Percentiles rank a stretch among this genome's conserved stretches.
Evolutionary conservation across 495 filamentous ascomycete species (phyloP).

Genomic region (Polyplosphaeria fusca): DNA sequence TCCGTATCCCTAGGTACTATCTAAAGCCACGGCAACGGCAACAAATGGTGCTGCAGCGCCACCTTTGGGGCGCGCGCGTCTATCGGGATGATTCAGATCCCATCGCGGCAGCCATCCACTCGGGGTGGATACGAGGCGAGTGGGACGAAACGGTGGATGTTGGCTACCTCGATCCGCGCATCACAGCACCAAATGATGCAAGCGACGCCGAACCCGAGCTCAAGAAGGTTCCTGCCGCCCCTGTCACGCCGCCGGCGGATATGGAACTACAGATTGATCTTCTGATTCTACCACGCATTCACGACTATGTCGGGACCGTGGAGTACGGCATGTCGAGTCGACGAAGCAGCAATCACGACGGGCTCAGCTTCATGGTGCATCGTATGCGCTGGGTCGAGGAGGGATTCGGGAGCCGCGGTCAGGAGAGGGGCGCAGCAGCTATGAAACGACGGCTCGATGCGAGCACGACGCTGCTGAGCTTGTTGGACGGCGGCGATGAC

Average conservation of each 20-base stretch:
- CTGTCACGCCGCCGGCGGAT: slow-evolving; percentile 53
- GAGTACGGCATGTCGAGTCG: slow-evolving; percentile 78
- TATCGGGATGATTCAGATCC: slow-evolving; percentile 97
- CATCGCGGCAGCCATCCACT: slow-evolving; percentile 88
- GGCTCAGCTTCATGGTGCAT: slow-evolving; percentile 81
- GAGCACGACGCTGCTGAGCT: slow-evolving; percentile 19
- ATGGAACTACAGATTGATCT: slow-evolving; percentile 82
- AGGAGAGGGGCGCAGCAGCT: slow-evolving; percentile 61
- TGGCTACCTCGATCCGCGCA: slow-evolving; percentile 64
- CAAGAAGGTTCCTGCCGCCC: slow-evolving; percentile 48
- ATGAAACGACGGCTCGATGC: slow-evolving; percentile 57
- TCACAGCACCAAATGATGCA: slow-evolving; percentile 41
- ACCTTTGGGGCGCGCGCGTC: slow-evolving; percentile 87
- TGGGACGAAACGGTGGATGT: slow-evolving; percentile 73
- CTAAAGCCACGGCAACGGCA: slow-evolving; percentile 64
- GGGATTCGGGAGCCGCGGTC: slow-evolving; percentile 55
- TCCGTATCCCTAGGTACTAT: slow-evolving; percentile 79
- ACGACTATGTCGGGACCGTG: slow-evolving; percentile 69
- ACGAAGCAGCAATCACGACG: slow-evolving; percentile 74
- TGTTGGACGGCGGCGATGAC: slow-evolving; percentile 26
- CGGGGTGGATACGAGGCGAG: slow-evolving; percentile 85
- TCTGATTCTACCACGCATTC: slow-evolving; percentile 73
- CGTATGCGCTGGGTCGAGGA: slow-evolving; percentile 80
- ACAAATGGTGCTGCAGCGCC: slow-evolving; percentile 73
- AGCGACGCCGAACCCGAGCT: slow-evolving; percentile 40